Conservation (phyloP, 140 eudicot genomes). For the Oenanthe javanica region DNA sequence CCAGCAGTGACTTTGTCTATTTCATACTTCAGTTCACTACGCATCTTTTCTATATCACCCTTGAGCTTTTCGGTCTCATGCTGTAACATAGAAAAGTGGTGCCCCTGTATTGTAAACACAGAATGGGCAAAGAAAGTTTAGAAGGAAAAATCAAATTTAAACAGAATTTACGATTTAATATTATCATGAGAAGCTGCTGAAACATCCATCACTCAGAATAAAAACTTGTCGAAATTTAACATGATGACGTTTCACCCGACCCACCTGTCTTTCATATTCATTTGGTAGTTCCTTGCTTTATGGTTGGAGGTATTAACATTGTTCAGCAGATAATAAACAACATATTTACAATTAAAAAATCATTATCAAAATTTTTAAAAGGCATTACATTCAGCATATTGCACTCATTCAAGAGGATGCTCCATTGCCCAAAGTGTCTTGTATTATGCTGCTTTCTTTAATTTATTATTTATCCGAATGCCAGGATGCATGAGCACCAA, state of each 20-base stretch:
- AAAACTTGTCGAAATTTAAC: no score
- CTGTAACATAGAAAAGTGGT: constrained; percentile 73
- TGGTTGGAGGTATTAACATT: no score
- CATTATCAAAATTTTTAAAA: not conserved
- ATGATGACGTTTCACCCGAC: not conserved
- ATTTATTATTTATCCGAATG: no score
- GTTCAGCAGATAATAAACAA: not conserved
- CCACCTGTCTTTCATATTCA: not conserved
- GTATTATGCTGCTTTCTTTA: not conserved
- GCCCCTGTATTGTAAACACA: constrained; percentile 41
- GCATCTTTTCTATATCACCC: constrained; percentile 89
- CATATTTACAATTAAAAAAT: no score
- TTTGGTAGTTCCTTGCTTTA: not conserved
- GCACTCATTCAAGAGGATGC: not conserved
- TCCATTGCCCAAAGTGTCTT: not conserved
- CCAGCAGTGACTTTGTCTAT: constrained; percentile 96
- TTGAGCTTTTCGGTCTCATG: constrained; percentile 79
- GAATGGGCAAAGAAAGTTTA: not conserved
- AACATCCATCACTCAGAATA: not conserved
- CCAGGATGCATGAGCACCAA: not conserved
- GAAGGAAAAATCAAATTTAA: not conserved
- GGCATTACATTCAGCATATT: not conserved
- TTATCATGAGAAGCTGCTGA: not conserved
- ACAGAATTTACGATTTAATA: not conserved
- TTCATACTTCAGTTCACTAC: constrained; percentile 84